Evolutionary conservation across 331 rosid species (phyloP).

Genomic region (Stylosanthes scabra): DNA sequence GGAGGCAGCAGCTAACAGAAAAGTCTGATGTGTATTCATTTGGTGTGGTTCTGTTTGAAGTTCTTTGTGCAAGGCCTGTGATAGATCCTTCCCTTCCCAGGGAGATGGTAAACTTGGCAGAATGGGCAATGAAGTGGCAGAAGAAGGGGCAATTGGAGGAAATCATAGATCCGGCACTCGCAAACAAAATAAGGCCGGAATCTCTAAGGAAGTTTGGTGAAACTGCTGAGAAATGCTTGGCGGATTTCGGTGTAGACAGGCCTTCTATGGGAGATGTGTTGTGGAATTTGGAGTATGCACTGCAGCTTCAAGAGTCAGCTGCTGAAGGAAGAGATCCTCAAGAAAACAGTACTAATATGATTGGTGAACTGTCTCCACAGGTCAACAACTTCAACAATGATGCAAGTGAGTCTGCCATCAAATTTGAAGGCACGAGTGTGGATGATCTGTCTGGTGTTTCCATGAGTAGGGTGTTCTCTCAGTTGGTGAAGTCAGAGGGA

Average conservation of each 20-base stretch:
- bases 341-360: conserved; percentile 82
- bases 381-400: conserved; percentile 58
- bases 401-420: conserved; percentile 43
- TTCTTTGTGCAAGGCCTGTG: conserved; percentile 81
- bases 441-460: conserved; percentile 90
- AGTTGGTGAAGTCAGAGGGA: conserved; percentile 89
- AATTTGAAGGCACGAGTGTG: conserved; percentile 47
- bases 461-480: conserved; percentile 91
- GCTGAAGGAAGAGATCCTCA: conserved; percentile 65
- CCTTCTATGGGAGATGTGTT: conserved; percentile 88
- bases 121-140: conserved; percentile 89
- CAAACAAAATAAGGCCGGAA: conserved; percentile 69
- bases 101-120: conserved; percentile 83
- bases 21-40: conserved; percentile 85
- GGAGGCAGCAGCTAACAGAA: conserved; percentile 80
- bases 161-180: conserved; percentile 66
- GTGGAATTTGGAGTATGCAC: conserved; percentile 90
- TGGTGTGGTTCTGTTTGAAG: conserved; percentile 81
- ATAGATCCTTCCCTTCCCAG: conserved; percentile 80
- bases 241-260: conserved; percentile 76
- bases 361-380: conserved; percentile 73
- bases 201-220: conserved; percentile 80
- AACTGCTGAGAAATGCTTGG: conserved; percentile 84
- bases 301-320: conserved; percentile 75
- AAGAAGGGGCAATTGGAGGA: conserved; percentile 70